Base-by-base conservation (phyloP, 768 basidiomycete genomes). In the Epithele typhae region DNA sequence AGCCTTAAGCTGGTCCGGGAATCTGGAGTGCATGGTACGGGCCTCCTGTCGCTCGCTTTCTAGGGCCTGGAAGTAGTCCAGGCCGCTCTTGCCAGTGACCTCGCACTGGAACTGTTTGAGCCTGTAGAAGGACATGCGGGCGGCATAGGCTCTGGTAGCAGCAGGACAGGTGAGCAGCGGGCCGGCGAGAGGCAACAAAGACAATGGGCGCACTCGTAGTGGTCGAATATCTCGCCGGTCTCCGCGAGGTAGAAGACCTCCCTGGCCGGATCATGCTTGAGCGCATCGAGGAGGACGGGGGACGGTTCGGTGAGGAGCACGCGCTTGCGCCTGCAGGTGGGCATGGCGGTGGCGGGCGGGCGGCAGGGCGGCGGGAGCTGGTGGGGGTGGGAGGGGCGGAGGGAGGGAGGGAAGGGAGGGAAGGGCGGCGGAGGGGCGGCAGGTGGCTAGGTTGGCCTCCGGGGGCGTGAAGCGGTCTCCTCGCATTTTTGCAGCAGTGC, bases 171-270 rank as follows among this genome's bases (percentile, higher is more conserved):
- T 52, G 25, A 54, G 35, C 56, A 49, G 52, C 50, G 39, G 41
- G 56, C 50, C 37, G 40, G 19, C 25, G 56, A 34, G 45, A 52
- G 57, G 47, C 62, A 59, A 46, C 55, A 49, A 33, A 53, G 49
- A 52, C 51, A 52, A 60, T 46, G 45, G 35, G 77, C 89, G 63
- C 62, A 96, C 94, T 96, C 93, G 64, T 96, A 98, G 62, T 84
- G 84, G 54, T 92, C 84, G 65, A 98, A 98, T 68, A 98, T 89
- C 79, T 98, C 95, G 61, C 94, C 95, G 3, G 95, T 98, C 67
- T 92, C 84, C 54, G 82, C 73, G 62, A 98, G 84, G 73, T 89
- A 94, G 71, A 83, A 98, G 66, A 97, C 93, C 55, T 84, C 81
- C 62, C 71, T 79, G 66, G 74, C 71, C 27, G 81, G 81, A 71